Evolutionary conservation across 306 rosid genomes (phyloP).

Genomic region (Senna tora): DNA sequence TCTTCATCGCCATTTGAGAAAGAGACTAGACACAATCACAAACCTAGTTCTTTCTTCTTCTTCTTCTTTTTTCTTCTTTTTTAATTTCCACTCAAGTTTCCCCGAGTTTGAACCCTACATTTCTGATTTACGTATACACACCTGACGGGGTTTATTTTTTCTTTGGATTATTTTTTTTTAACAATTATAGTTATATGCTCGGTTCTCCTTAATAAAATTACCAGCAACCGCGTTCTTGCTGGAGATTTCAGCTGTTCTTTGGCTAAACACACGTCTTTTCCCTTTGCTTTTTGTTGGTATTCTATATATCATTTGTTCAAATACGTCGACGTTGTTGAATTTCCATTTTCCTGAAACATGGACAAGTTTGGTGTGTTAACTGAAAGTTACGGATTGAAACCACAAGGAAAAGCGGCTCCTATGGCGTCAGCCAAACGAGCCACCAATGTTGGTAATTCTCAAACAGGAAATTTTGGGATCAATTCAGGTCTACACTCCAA

Average conservation of each 20-base stretch:
- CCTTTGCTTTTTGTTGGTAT: not conserved
- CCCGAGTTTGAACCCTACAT: not conserved
- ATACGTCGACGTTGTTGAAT: slow-evolving; percentile 10
- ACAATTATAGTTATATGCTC: not conserved
- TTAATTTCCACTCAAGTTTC: not conserved
- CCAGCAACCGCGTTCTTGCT: not conserved
- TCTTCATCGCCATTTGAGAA: slow-evolving; percentile 14
- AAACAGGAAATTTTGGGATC: slow-evolving; percentile 37
- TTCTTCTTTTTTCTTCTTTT: too few relatives aligned
- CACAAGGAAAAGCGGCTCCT: slow-evolving; percentile 88
- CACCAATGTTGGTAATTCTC: slow-evolving; percentile 28
- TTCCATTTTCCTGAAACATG: slow-evolving; percentile 45
- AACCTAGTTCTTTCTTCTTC: not conserved
- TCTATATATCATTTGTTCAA: not conserved
- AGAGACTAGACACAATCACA: not conserved
- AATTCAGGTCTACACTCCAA: slow-evolving; percentile 43
- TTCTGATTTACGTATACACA: not conserved
- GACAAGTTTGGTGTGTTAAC: slow-evolving; percentile 93
- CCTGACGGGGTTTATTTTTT: not conserved
- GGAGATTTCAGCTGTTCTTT: slow-evolving; percentile 2
- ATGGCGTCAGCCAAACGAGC: slow-evolving; percentile 72
- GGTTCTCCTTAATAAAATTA: not conserved
- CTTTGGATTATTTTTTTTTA: too few relatives aligned
- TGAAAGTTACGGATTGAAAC: slow-evolving; percentile 74
- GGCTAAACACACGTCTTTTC: not conserved